Base-by-base conservation (phyloP, 495 filamentous ascomycete species). In the Penicillium ucsense region DNA sequence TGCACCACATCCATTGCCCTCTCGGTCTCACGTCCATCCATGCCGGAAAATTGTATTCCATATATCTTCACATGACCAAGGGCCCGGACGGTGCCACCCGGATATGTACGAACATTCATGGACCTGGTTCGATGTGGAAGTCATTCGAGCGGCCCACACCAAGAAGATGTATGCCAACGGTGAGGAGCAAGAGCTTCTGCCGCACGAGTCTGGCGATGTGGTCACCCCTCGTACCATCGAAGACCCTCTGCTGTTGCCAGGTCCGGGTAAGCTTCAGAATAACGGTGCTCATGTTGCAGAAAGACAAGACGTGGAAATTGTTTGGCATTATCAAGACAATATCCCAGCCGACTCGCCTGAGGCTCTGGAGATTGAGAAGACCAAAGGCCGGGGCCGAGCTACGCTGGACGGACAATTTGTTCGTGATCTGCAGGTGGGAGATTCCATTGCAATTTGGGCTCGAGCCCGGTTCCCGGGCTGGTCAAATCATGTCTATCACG, bases 111-210 rank as follows among this genome's bases (percentile, higher is more conserved):
- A 63, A 4, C 63, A 55, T 9, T 82, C 81, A 0, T 85, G 64
- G 59, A 86, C 83, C 0, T 89, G 84, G 84, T 88, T 88, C 53
- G 84, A 86, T 38, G 75, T 69, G 4, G 81, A 81, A 31, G 51
- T 73, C 3, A 55, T 66, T 12, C 63, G 38, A 12, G 49, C 45
- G 0, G 63, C 65, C 6, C 62, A 67, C 30, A 42, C 29, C 11
- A 35, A 38, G 10, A 54, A 48, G n/a, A 63, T 58, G 48, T 55
- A 56, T 47, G 41, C 35, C 8, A 31, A 61, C 4, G 47, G 51
- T 7, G 43, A 28, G 4, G 49, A 59, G 27, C 51, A 61, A 31
- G 50, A 51, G 32, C 36, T 52, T 5, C 34, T 61, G 31, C 43
- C 46, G 3, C 46, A 55, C 12, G 51, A 54, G 40, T 41, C 46